Conservation (phyloP, 148 eudicot genomes). For the Rheum nobile region DNA sequence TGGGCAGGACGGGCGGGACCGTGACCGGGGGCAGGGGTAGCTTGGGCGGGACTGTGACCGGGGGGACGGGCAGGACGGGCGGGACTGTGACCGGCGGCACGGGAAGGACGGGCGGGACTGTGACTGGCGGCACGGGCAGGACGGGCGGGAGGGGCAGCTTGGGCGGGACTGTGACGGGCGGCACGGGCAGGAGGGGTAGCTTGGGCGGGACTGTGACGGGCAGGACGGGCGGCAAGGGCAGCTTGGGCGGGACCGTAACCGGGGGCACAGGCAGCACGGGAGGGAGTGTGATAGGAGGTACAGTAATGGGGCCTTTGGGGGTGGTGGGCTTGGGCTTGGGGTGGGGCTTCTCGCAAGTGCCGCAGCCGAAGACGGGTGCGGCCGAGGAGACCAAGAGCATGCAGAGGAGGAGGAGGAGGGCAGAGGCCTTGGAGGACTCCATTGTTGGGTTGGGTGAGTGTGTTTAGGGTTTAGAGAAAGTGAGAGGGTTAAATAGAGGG, state of each 20-base stretch:
- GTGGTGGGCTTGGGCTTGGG: slow-evolving; percentile 10
- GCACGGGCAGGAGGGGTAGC: slow-evolving; percentile 1
- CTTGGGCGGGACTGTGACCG: slow-evolving; percentile 12
- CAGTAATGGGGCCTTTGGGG: background rate
- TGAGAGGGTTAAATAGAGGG: slow-evolving; percentile 1
- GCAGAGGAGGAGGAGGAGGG: slow-evolving; percentile 56
- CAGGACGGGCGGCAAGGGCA: slow-evolving; percentile 3
- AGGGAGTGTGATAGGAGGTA: background rate
- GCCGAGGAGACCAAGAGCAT: slow-evolving; percentile 45
- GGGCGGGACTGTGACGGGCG: slow-evolving; percentile 4
- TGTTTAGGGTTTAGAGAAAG: background rate
- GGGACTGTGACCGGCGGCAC: slow-evolving; percentile 19
- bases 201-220: background rate
- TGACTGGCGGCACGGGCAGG: slow-evolving; percentile 6
- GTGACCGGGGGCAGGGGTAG: background rate
- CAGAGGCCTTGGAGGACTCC: slow-evolving; percentile 48
- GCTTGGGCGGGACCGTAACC: background rate
- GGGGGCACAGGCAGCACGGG: slow-evolving; percentile 8
- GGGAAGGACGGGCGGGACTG: slow-evolving; percentile 8
- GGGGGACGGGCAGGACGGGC: background rate
- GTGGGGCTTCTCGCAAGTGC: slow-evolving; percentile 31
- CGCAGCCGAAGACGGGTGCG: slow-evolving; percentile 51
- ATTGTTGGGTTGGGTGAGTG: slow-evolving; percentile 12
- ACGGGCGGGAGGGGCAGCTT: slow-evolving; percentile 1
- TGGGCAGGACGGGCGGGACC: background rate